Conservation (phyloP, 176 grass and related monocot species). For the Aegilops speltoides region DNA sequence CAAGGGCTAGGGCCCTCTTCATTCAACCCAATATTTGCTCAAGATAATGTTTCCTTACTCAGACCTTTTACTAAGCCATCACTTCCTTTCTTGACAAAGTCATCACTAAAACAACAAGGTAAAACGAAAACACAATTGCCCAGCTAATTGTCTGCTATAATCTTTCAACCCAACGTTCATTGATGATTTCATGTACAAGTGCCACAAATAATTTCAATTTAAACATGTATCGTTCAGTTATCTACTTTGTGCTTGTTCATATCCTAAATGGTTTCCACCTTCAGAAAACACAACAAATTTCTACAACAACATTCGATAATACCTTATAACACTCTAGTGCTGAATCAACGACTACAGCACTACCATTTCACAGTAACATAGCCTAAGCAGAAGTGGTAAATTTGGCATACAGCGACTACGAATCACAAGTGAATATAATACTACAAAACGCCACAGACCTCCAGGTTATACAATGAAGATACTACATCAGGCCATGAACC, state of each 20-base stretch:
- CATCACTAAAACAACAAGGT: background rate
- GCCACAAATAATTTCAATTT: background rate
- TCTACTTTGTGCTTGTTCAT: background rate
- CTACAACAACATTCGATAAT: background rate
- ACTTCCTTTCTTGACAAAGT: slow-evolving; percentile 53
- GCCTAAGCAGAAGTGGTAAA: background rate
- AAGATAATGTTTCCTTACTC: slow-evolving; percentile 54
- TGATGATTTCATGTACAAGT: background rate
- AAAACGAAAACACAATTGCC: no score
- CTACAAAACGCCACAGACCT: background rate
- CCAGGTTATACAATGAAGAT: background rate
- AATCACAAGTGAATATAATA: background rate
- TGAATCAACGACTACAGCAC: background rate
- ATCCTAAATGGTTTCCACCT: background rate
- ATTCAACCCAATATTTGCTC: slow-evolving; percentile 35
- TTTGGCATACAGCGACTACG: background rate
- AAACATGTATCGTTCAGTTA: background rate
- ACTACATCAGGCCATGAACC: background rate
- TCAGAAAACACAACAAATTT: background rate
- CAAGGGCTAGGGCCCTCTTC: slow-evolving; percentile 71
- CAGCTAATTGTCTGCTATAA: background rate
- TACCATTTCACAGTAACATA: background rate
- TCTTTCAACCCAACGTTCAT: background rate
- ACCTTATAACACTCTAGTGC: background rate
- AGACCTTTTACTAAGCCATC: slow-evolving; percentile 81